Evolutionary conservation across 2,329 filamentous ascomycete genomes (phyloP), one percentile per base, ranked within the genome.

Genomic region (Graphilbum sp.): DNA sequence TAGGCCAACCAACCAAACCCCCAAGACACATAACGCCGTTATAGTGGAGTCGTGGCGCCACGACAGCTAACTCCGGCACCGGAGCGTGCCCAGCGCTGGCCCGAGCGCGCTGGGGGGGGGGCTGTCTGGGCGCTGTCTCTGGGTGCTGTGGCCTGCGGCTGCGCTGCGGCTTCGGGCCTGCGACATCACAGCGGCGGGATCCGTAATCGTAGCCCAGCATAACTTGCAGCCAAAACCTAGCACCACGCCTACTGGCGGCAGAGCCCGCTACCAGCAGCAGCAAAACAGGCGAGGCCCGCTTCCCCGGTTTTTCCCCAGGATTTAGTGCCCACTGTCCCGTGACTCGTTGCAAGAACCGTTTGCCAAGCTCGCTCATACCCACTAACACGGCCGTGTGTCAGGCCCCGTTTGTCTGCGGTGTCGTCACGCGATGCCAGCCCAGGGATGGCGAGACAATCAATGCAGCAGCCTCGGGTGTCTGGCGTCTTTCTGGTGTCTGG

Each of bases 231-330:
- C 21, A 24, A 6, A 6, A 6, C 11, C 21, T 24, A 29, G 13
- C 27, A 9, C 10, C 8, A 29, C 27, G 10, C 27, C 15, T 10
- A 5, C 27, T 29, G 7, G 27, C 5, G 7, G 13, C 10, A 29
- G 27, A 6, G 7, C 27, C 27, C 7, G 27, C 27, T 12, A 7
- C 13, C 27, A 29, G 15, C 21, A 6, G 6, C 11, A 11, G 21
- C 21, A 24, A 24, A 24, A 24, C 6, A 11, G 6, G 21, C 21
- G 6, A 24, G 5, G 11, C 11, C 21, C 11, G 5, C 21, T 6
- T 24, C 42, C 32, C 44, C 44, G 43, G 32, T 40, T 46, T 46
- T 46, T 43, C 44, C 44, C 44, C 44, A 42, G 44, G 40, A 45
- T 40, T 39, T 37, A 15, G 34, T 35, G 32, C 27, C 36, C 43